Percentiles rank a stretch among this genome's conserved stretches.
These are phyloP conservation scores for Eucalyptus globulus DNA, from an alignment of 345 rosid species.

Conservation along the genomic window DNA sequence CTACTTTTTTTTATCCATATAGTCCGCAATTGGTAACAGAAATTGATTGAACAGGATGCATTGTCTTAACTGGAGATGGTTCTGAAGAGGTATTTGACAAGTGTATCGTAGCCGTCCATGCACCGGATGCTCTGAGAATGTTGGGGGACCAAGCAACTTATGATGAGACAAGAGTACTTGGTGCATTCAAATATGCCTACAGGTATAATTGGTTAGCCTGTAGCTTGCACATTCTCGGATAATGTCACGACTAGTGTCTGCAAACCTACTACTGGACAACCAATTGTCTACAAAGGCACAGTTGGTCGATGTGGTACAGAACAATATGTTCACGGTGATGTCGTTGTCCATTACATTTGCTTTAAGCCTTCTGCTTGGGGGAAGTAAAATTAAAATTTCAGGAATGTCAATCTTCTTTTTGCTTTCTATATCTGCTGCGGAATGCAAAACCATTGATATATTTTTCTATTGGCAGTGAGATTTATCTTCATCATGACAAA, in stretches of 20 bases:
- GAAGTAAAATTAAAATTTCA: neutral
- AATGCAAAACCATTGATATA: neutral
- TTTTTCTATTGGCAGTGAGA: slow-evolving; percentile 38
- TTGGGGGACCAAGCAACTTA: slow-evolving; percentile 58
- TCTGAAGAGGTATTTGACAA: slow-evolving; percentile 25
- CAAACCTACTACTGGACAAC: neutral
- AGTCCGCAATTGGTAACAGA: neutral
- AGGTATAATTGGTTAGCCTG: slow-evolving; percentile 24
- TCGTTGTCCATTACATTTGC: neutral
- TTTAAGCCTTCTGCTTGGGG: neutral
- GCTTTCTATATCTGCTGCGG: neutral
- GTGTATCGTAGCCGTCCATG: slow-evolving; percentile 59
- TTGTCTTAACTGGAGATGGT: slow-evolving; percentile 32
- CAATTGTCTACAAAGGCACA: neutral
- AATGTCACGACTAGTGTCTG: neutral
- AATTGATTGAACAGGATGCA: slow-evolving; percentile 22
- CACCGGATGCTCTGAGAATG: slow-evolving; percentile 63
- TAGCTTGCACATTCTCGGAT: neutral
- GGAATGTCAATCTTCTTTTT: neutral
- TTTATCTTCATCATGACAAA: slow-evolving; percentile 70
- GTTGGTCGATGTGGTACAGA: neutral
- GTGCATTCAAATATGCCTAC: slow-evolving; percentile 74
- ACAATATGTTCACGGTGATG: neutral
- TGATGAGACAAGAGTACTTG: slow-evolving; percentile 66
- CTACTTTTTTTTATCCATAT: neutral